Percentiles rank a stretch among this genome's conserved stretches.
phyloP scores from a whole-genome alignment of 495 filamentous ascomycete species.

The Penicillium subrubescens region DNA sequence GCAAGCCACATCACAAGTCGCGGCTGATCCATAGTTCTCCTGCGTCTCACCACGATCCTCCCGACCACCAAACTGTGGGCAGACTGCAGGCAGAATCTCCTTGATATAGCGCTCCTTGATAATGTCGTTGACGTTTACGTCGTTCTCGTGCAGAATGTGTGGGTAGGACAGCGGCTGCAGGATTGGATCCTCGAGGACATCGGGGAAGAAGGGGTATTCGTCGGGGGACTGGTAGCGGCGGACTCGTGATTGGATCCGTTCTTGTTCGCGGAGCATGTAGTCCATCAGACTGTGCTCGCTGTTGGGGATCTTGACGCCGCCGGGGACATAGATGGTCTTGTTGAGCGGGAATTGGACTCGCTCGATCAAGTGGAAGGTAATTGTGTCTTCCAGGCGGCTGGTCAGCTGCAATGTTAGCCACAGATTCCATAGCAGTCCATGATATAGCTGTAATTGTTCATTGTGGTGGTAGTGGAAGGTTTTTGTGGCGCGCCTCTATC shows the following conservation, averaged over 20 bases:
- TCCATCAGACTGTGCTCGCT: slow-evolving; percentile 80
- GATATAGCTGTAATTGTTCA: neutral
- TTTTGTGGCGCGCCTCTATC: neutral
- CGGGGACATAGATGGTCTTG: slow-evolving; percentile 78
- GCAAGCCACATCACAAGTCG: slow-evolving; percentile 86
- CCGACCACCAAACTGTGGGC: slow-evolving; percentile 66
- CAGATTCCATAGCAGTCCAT: too few species aligned
- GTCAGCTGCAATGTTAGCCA: slow-evolving; percentile 11
- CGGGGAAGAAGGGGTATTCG: slow-evolving; percentile 97
- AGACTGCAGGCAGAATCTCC: slow-evolving; percentile 79
- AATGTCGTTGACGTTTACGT: slow-evolving; percentile 86
- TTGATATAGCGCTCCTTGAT: slow-evolving; percentile 85
- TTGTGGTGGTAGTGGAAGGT: neutral
- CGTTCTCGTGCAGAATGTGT: slow-evolving; percentile 84
- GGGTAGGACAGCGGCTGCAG: slow-evolving; percentile 90
- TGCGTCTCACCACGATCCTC: slow-evolving; percentile 80
- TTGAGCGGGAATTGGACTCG: slow-evolving; percentile 97
- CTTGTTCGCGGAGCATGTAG: slow-evolving; percentile 88
- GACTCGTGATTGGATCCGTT: slow-evolving; percentile 88
- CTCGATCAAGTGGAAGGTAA: slow-evolving; percentile 97
- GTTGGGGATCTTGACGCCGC: slow-evolving; percentile 78
- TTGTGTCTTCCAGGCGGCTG: slow-evolving; percentile 96
- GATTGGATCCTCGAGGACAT: slow-evolving; percentile 76
- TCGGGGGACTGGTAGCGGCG: slow-evolving; percentile 95
- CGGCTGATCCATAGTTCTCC: slow-evolving; percentile 95